Evolutionary conservation across 2,329 filamentous ascomycete genomes (phyloP), one percentile per base, ranked within the genome.

Genomic region (Pseudogymnoascus sp.): DNA sequence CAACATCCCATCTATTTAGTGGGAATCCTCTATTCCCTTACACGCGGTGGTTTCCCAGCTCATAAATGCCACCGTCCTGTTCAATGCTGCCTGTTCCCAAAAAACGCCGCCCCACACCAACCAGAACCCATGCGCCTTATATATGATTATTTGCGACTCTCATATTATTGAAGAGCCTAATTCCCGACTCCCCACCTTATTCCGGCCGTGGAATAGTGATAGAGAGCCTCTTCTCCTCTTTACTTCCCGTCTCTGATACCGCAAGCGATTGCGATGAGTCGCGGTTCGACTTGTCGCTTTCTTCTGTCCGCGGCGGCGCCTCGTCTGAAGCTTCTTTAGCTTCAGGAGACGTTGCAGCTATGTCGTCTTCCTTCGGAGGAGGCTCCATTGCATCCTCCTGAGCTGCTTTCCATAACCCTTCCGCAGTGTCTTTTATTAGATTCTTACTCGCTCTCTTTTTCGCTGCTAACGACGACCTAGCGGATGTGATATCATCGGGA

Each of bases 191-290:
- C 33, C 28, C 33, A 54, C 2, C n/a, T 33, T 54, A 54, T 54
- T 54, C 47, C 18, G 69, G 63, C 11, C 69, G 67, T 25, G 73
- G 74, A 61, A 77, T 76, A 12, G 74, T 70, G 33, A 76, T 72
- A 14, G 74, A 75, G 47, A 75, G 67, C 58, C 70, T 67, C 62
- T 74, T 67, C 25, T 62, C 63, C 47, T 65, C 70, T 22, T 72
- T 71, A 38, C 68, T 71, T 11, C 62, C 68, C 4, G 59, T 61
- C 35, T 70, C 70, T 57, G 64, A 63, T 37, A 28, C 28, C 8
- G 65, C 54, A 61, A 64, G 30, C 59, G 66, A 36, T 36, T 70
- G 63, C 43, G 64, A 63, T 5, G 63, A 63, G 9, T 65, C 66
- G 61, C 67, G 67, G 11, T 62, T 65, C 22, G 67, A 67, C 22